Base-by-base conservation (phyloP, 78 protist genomes). In the Bigelowiella natans region DNA sequence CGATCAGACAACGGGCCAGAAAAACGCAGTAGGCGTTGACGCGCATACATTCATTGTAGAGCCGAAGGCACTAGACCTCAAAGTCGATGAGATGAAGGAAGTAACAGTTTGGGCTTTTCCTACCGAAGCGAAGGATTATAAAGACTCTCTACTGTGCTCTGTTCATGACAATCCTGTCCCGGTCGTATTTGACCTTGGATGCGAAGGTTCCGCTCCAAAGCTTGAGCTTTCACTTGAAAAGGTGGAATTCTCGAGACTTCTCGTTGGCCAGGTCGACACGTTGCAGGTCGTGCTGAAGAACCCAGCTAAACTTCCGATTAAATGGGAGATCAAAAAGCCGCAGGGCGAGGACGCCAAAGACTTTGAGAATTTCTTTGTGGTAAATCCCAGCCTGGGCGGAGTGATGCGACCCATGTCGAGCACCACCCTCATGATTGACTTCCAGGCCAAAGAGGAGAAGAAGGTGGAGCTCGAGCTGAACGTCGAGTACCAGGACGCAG, bases 101-200 rank as follows among this genome's bases (percentile, higher is more conserved):
- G 11, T 95, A 37, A n/a, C 11, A 29, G 85, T 95, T 31, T 85
- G 0, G 7, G 95, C 97, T n/a, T 31, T 29, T 26, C 95, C 95
- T 3, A 63, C 89, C 11, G 36, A 0, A 26, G 82, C 0, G 34
- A 93, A 94, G 0, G 40, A 0, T 30, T 40, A 18, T 88, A 36
- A 18, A 26, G 92, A 93, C 83, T 2, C 0, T 26, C 89, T 95
- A 2, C 86, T 95, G 1, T 85, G 89, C 64, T 2, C 38, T 38
- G 28, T 94, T 37, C 39, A 37, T 84, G 89, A 94, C 92, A 92
- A 90, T 83, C 97, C 97, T 1, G 38, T 51, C 87, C 95, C 95
- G 29, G 83, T 90, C 7, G 0, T 0, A n/a, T 83, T 93, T 86
- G n/a, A 84, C 39, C 29, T 95, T 39, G 2, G 36, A 31, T 88